Evolutionary conservation across 2,329 filamentous ascomycete species (phyloP).

Genomic region (Xylaria sp.): DNA sequence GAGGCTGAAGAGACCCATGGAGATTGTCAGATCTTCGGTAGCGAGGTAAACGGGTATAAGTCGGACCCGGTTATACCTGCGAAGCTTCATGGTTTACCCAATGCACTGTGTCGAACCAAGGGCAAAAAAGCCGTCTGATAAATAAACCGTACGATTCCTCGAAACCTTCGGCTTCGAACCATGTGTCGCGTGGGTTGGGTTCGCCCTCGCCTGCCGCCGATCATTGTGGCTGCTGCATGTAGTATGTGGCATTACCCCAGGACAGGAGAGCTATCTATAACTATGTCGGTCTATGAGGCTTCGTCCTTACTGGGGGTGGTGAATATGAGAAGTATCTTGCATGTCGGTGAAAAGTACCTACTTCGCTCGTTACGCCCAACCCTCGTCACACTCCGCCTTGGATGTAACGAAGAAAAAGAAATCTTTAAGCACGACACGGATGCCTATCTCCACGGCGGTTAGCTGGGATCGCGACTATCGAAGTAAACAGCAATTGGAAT

Average conservation of each 20-base stretch:
- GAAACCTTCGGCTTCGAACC: slow-evolving; percentile 6
- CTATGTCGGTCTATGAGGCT: slow-evolving; percentile 21
- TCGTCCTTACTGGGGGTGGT: neutral
- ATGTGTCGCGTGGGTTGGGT: slow-evolving; percentile 35
- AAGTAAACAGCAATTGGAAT: slow-evolving; percentile 14
- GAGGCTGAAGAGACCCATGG: slow-evolving; percentile 34
- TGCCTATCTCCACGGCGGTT: slow-evolving; percentile 11
- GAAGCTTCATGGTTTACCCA: slow-evolving; percentile 23
- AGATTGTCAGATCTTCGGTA: slow-evolving; percentile 20
- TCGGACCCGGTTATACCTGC: slow-evolving; percentile 11
- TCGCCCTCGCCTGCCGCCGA: slow-evolving; percentile 29
- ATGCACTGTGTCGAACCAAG: neutral
- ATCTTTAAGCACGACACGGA: slow-evolving; percentile 20
- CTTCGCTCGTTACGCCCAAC: slow-evolving; percentile 12
- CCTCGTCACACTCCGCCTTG: slow-evolving; percentile 21
- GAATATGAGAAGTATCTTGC: slow-evolving; percentile 9
- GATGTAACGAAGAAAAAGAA: slow-evolving; percentile 33
- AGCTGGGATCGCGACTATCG: slow-evolving; percentile 11
- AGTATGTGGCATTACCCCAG: slow-evolving; percentile 15
- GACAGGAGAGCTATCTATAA: slow-evolving; percentile 1
- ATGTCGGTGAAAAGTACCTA: slow-evolving; percentile 13
- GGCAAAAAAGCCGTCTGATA: slow-evolving; percentile 23
- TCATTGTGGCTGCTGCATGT: slow-evolving; percentile 31
- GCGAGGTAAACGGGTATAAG: slow-evolving; percentile 21
- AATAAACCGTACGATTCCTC: slow-evolving; percentile 23